Conservation (phyloP, 345 rosid species). For the Aquilaria yunnanensis region DNA sequence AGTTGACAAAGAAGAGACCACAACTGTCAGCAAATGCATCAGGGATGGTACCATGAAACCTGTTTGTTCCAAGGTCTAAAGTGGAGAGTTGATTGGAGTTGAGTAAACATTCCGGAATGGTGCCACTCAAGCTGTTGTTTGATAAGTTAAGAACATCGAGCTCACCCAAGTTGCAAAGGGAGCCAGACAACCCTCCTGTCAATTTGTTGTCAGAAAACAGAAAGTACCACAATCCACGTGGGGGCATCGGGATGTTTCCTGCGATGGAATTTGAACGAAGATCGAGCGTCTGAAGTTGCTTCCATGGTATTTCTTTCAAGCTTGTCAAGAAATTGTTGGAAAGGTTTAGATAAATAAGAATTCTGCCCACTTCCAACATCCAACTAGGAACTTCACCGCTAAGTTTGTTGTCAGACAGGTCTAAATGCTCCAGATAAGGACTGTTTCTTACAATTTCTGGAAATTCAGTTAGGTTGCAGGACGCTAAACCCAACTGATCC, state of each 20-base stretch:
- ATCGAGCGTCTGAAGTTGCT: constrained; percentile 7
- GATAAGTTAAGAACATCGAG: not conserved
- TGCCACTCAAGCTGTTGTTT: constrained; percentile 23
- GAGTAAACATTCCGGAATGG: constrained; percentile 12
- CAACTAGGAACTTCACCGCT: constrained; percentile 14
- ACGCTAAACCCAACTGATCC: not conserved
- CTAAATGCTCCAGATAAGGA: not conserved
- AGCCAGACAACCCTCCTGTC: constrained; percentile 6
- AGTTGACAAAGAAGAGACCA: constrained; percentile 9
- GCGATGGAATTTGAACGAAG: constrained; percentile 8
- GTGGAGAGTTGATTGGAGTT: constrained; percentile 10
- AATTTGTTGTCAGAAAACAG: constrained; percentile 12
- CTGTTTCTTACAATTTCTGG: constrained; percentile 8
- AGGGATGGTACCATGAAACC: constrained; percentile 12
- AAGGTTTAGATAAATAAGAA: not conserved
- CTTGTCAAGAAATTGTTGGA: constrained; percentile 16
- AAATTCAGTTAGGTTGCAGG: constrained; percentile 11
- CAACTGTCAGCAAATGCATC: not conserved
- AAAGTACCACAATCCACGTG: not conserved
- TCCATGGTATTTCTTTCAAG: not conserved
- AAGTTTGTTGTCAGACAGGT: constrained; percentile 17
- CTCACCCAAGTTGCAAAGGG: constrained; percentile 9
- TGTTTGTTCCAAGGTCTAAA: no score
- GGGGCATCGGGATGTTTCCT: constrained; percentile 16
- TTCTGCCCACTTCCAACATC: constrained; percentile 2